Evolutionary conservation across 495 filamentous ascomycete genomes (phyloP).

Genomic region (Haplographium delicatum): DNA sequence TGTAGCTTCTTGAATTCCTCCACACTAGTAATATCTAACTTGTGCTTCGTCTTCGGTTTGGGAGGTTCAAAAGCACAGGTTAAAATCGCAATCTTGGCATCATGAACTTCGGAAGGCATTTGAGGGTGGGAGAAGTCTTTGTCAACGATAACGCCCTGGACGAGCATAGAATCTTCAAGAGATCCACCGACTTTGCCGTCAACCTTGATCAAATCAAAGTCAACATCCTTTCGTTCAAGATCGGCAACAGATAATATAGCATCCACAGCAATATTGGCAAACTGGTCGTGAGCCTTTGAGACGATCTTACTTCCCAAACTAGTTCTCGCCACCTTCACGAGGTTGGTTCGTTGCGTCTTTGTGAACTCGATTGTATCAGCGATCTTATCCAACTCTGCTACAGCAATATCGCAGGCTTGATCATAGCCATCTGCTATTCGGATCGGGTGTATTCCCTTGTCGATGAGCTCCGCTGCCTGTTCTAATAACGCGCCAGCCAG

Average conservation of each 20-base stretch:
- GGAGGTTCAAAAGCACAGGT: slow-evolving; percentile 99
- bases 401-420: slow-evolving; percentile 91
- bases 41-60: slow-evolving; percentile 99
- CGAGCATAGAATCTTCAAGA: slow-evolving; percentile 89
- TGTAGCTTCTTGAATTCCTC: slow-evolving; percentile 98
- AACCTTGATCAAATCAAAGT: slow-evolving; percentile 99
- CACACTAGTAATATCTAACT: slow-evolving; percentile 94
- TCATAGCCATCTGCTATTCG: slow-evolving; percentile 98
- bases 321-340: slow-evolving; percentile 91
- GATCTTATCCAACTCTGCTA: slow-evolving; percentile 86
- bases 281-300: slow-evolving; percentile 97
- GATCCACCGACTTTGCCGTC: slow-evolving; percentile 96
- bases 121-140: slow-evolving; percentile 99
- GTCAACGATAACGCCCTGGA: slow-evolving; percentile 97
- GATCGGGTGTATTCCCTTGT: slow-evolving; percentile 99
- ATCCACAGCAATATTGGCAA: slow-evolving; percentile 94
- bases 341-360: slow-evolving; percentile 68
- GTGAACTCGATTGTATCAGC: slow-evolving; percentile 86
- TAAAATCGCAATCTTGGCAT: slow-evolving; percentile 95
- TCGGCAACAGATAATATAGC: slow-evolving; percentile 96
- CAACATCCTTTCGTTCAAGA: slow-evolving; percentile 92
- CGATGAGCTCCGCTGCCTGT: slow-evolving; percentile 96
- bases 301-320: slow-evolving; percentile 99
- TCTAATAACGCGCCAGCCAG: slow-evolving; percentile 92
- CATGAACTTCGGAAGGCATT: slow-evolving; percentile 89